phyloP scores from a whole-genome alignment of 2,329 filamentous ascomycete species.

The Penicillium sp. region DNA sequence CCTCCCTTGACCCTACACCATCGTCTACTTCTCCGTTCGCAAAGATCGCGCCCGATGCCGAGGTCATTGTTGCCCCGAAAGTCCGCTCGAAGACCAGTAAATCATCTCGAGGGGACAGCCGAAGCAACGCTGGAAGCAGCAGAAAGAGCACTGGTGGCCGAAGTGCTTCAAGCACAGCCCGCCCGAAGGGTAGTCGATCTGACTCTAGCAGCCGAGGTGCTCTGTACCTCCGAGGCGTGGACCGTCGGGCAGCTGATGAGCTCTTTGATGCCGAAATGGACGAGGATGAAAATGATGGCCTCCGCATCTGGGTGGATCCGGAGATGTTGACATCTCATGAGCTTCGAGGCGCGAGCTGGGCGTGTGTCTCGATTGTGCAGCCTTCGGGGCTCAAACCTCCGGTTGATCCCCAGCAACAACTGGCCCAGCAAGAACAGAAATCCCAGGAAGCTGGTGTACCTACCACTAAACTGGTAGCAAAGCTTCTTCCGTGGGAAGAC shows the following conservation, averaged over 20 bases:
- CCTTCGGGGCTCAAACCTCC: slow-evolving; percentile 74
- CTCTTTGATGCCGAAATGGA: slow-evolving; percentile 74
- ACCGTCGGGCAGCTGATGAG: slow-evolving; percentile 66
- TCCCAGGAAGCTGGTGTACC: slow-evolving; percentile 57
- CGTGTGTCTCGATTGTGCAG: slow-evolving; percentile 79
- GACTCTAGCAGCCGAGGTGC: slow-evolving; percentile 58
- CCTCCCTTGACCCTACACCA: slow-evolving; percentile 75
- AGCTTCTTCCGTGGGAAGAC: slow-evolving; percentile 77
- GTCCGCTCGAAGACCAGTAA: slow-evolving; percentile 70
- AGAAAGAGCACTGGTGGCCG: slow-evolving; percentile 70
- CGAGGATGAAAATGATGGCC: slow-evolving; percentile 55
- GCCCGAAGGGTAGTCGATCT: slow-evolving; percentile 57
- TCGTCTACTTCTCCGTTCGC: slow-evolving; percentile 73
- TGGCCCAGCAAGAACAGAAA: slow-evolving; percentile 62
- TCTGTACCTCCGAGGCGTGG: slow-evolving; percentile 78
- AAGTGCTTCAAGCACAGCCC: slow-evolving; percentile 70
- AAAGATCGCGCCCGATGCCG: slow-evolving; percentile 89
- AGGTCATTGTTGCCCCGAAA: slow-evolving; percentile 97
- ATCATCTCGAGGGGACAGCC: slow-evolving; percentile 66
- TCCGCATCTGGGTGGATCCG: slow-evolving; percentile 82
- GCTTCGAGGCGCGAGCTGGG: slow-evolving; percentile 74
- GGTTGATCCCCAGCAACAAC: slow-evolving; percentile 66
- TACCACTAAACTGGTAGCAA: slow-evolving; percentile 71
- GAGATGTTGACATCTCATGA: slow-evolving; percentile 71
- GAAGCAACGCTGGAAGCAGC: slow-evolving; percentile 77